A percentile compares a stretch with the other conserved stretches of the same genome.
Conservation (phyloP, 2,329 filamentous ascomycete genomes). For the Pseudocercospora cruenta region DNA sequence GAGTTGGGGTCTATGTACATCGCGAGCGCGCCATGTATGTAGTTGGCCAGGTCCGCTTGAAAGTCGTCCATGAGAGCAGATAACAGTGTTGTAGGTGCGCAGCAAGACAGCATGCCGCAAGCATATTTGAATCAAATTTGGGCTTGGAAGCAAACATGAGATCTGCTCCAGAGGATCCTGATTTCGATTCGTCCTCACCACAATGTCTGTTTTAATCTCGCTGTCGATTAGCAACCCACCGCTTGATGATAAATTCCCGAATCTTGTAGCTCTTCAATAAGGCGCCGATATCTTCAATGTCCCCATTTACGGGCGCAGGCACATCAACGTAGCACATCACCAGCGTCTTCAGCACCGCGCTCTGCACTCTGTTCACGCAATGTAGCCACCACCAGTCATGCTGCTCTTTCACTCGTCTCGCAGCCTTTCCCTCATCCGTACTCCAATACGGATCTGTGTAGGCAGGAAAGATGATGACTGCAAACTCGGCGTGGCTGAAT, state of each 20-base stretch:
- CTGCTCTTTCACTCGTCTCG: constrained; percentile 52
- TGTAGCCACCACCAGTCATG: constrained; percentile 79
- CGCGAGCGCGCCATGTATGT: not conserved
- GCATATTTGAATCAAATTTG: not conserved
- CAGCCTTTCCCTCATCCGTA: constrained; percentile 47
- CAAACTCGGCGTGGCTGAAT: constrained; percentile 94
- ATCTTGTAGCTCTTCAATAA: constrained; percentile 73
- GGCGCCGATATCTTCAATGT: constrained; percentile 60
- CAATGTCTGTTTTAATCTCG: constrained; percentile 50
- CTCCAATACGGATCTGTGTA: constrained; percentile 76
- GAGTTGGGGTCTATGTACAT: not conserved
- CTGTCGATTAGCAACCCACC: constrained; percentile 84
- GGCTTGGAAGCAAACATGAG: not conserved
- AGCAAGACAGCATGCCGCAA: not conserved
- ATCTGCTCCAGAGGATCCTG: not conserved
- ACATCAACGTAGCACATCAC: constrained; percentile 91
- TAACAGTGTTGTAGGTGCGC: not conserved
- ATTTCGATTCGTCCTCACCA: not conserved
- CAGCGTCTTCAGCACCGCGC: constrained; percentile 86
- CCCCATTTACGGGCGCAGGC: constrained; percentile 63
- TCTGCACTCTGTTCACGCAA: constrained; percentile 84
- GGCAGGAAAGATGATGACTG: constrained; percentile 78
- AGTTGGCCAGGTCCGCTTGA: not conserved
- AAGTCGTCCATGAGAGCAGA: not conserved
- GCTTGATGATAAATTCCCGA: constrained; percentile 76